phyloP scores from a whole-genome alignment of 176 grass and related monocot species.

The Oryza glumipatula region DNA sequence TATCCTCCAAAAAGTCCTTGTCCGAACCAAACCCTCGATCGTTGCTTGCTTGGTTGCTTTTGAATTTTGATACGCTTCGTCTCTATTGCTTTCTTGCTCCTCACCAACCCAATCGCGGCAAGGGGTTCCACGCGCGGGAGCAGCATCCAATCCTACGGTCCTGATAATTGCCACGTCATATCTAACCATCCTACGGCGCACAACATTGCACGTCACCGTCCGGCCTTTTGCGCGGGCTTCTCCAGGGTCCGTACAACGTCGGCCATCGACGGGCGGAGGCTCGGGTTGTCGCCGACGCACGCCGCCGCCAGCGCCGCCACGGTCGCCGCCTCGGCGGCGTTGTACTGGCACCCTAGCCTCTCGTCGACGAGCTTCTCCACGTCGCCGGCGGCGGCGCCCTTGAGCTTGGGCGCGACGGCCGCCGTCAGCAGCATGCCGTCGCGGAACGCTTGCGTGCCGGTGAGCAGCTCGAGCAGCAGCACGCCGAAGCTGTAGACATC shows the following conservation, averaged over 20 bases:
- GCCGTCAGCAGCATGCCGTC: constrained; percentile 57
- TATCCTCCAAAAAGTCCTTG: not conserved
- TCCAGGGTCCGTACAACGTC: constrained; percentile 46
- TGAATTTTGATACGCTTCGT: constrained; percentile 4
- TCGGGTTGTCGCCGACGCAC: constrained; percentile 51
- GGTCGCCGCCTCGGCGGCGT: constrained; percentile 41
- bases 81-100: not conserved
- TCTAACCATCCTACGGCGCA: not conserved
- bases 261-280: constrained; percentile 62
- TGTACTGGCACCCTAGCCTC: constrained; percentile 48
- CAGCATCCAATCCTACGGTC: constrained; percentile 25
- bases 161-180: constrained; percentile 17
- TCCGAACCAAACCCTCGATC: constrained; percentile 16
- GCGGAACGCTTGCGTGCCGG: constrained; percentile 66
- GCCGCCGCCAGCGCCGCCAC: constrained; percentile 34
- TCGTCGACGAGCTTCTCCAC: constrained; percentile 49
- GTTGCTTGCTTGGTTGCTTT: not conserved
- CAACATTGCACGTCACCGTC: not conserved
- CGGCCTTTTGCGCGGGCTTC: not conserved
- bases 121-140: not conserved
- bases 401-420: constrained; percentile 38
- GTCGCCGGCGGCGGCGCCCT: not conserved
- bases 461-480: constrained; percentile 81
- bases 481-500: constrained; percentile 94
- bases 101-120: constrained; percentile 36